phyloP scores from a whole-genome alignment of 768 basidiomycete species.

The Pleurotus cornucopiae region DNA sequence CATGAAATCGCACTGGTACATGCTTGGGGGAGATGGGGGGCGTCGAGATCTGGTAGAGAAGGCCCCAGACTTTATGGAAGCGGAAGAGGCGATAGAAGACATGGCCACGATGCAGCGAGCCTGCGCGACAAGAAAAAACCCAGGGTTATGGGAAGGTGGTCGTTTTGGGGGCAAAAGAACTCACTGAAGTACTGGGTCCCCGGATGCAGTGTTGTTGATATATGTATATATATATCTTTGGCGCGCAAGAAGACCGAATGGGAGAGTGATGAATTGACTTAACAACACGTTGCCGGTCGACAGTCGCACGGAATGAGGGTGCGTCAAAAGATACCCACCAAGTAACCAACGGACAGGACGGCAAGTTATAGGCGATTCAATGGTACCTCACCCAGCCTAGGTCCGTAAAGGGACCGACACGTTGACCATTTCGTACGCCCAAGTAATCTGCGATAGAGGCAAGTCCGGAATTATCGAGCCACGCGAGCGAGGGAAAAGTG shows the following conservation, averaged over 20 bases:
- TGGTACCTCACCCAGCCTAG: not conserved
- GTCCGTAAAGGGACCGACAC: not conserved
- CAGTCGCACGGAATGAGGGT: not conserved
- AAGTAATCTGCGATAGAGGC: not conserved
- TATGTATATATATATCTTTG: not conserved
- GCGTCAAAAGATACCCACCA: not conserved
- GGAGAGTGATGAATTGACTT: not conserved
- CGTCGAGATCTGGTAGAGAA: slow-evolving; percentile 1
- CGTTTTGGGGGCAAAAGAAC: not conserved
- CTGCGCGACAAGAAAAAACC: not conserved
- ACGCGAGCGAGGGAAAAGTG: slow-evolving; percentile 2
- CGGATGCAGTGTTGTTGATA: not conserved
- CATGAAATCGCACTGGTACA: slow-evolving; percentile 6
- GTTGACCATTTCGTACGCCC: slow-evolving; percentile 1
- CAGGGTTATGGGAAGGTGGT: not conserved
- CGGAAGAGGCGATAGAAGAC: not conserved
- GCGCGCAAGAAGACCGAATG: not conserved
- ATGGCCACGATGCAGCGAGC: not conserved
- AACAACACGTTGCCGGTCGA: not conserved
- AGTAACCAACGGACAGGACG: not conserved
- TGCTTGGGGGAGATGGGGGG: slow-evolving; percentile 1
- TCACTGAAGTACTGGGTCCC: not conserved
- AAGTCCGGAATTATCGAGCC: not conserved
- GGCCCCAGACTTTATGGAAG: slow-evolving; percentile 5
- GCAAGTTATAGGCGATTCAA: not conserved